Percentiles rank a stretch among this genome's conserved stretches.
Conservation (phyloP, 192 early-diverging fungal species). For the Lobosporangium transversale region DNA sequence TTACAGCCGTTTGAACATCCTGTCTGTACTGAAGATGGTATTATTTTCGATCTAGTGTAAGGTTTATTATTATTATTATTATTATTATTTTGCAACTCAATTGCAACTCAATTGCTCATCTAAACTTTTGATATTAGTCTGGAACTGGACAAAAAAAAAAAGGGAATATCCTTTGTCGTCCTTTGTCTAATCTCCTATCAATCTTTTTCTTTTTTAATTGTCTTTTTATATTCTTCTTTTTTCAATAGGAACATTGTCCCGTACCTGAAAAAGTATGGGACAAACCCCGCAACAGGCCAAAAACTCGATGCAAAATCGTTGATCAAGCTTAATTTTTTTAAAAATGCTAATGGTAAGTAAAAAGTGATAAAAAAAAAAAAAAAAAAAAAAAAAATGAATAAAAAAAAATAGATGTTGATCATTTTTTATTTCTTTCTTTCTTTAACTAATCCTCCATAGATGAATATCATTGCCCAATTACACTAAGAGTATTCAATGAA, state of each 20-base stretch:
- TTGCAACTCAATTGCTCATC: background rate
- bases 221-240: background rate
- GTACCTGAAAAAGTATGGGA: slow-evolving; percentile 82
- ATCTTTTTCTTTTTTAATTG: no score
- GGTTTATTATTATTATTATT: background rate
- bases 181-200: no score
- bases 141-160: no score
- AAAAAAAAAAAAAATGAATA: background rate
- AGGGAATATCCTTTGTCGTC: no score
- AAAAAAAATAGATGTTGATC: slow-evolving; percentile 1
- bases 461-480: slow-evolving; percentile 89
- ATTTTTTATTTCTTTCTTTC: background rate
- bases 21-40: slow-evolving; percentile 87
- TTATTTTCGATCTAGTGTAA: slow-evolving; percentile 85
- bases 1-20: slow-evolving; percentile 88
- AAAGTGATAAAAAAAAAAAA: background rate
- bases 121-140: background rate
- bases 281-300: slow-evolving; percentile 87
- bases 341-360: slow-evolving; percentile 69
- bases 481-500: slow-evolving; percentile 87
- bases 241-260: slow-evolving; percentile 76
- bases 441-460: slow-evolving; percentile 53
- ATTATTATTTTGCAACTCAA: background rate
- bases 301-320: slow-evolving; percentile 78
- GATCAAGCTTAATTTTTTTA: slow-evolving; percentile 82